Conservation (phyloP, 805 yeast species). For the Hanseniaspora taiwanica region DNA sequence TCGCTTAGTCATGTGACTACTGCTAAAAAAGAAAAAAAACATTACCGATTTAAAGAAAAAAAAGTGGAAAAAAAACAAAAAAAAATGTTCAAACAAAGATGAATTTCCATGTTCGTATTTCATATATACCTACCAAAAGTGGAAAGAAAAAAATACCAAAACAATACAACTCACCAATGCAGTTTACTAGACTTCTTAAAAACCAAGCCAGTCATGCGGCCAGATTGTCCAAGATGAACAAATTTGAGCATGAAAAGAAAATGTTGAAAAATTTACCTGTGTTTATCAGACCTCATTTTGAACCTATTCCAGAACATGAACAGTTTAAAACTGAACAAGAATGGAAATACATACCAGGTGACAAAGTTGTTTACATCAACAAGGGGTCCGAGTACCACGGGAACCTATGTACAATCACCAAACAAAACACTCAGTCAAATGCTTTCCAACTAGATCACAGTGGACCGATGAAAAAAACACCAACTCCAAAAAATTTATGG, state of each 20-base stretch:
- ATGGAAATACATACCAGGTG: constrained; percentile 60
- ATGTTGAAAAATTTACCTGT: constrained; percentile 22
- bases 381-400: constrained; percentile 53
- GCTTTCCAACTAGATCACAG: constrained; percentile 52
- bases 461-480: constrained; percentile 47
- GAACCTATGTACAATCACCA: constrained; percentile 53
- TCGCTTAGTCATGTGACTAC: too few species aligned
- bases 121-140: constrained; percentile 24
- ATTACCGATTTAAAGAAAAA: background rate
- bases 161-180: background rate
- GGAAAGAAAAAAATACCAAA: constrained; percentile 10
- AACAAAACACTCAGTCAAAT: constrained; percentile 47
- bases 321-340: constrained; percentile 31
- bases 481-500: constrained; percentile 67
- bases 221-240: background rate
- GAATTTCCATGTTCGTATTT: constrained; percentile 9
- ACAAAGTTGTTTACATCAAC: constrained; percentile 54
- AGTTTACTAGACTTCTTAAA: constrained; percentile 1
- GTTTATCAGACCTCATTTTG: constrained; percentile 24
- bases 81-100: background rate
- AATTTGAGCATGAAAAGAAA: constrained; percentile 10
- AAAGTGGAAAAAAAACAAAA: background rate
- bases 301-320: constrained; percentile 22
- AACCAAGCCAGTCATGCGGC: background rate
- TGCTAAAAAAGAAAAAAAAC: too few species aligned